Base-by-base conservation (phyloP, 2,329 filamentous ascomycete species). In the Aureobasidium musti region DNA sequence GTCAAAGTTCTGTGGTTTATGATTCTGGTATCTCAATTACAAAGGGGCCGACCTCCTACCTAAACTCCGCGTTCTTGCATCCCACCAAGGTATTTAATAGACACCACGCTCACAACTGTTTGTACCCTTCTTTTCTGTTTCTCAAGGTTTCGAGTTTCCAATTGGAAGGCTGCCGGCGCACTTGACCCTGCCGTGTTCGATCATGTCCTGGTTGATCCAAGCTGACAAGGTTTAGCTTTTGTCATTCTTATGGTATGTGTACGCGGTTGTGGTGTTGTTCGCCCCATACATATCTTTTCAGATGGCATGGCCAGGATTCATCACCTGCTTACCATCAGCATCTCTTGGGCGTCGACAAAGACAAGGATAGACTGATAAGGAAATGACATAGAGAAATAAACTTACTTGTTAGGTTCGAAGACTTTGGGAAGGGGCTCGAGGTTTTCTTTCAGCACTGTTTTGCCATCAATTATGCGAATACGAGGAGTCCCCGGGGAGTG, bases 401-500 rank as follows among this genome's bases (percentile, higher is more conserved):
- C 64, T 59, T 60, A 66, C 64, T 52, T 52, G 26, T 39, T 45
- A 52, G 59, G 8, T 17, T 60, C 53, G 26, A 66, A 66, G 4
- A 39, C 35, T 39, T 39, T 39, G 35, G 64, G 64, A 13, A 43
- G 59, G 11, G 54, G 67, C 35, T 69, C 65, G 43, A 70, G 37
- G n/a, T 69, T 69, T 45, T 69, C 69, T 52, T 67, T 69, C 8
- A 67, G 28, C 41, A 66, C 53, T 28, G 64, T 67, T 50, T 70
- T 70, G 4, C 69, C 67, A 57, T 70, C 69, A 23, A 69, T 66
- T 39, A 70, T 37, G 45, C 65, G 66, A 33, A 70, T 23, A 28
- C 67, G 66, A 35, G 69, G 69, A 11, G 63, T 66, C 6, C 69
- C 68, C 21, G 64, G 64, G 39, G 33, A 60, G 54, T 66, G 64